Evolutionary conservation across 208 protist genomes (phyloP), one percentile per base, ranked within the genome.

Genomic region (Trypanosoma cruzi): DNA sequence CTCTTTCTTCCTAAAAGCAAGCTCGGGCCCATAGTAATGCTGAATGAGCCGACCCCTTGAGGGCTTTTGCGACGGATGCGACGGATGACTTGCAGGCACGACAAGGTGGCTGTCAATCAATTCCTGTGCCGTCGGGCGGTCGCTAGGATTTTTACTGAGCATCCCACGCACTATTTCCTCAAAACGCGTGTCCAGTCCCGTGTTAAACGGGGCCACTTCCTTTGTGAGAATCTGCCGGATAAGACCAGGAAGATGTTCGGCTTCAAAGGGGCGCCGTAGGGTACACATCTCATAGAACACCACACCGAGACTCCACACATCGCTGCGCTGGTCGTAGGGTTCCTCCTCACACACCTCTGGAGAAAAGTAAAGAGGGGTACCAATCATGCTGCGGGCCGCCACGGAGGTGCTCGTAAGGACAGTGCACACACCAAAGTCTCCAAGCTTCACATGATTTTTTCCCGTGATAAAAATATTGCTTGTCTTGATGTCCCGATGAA

Each of bases 261-360:
- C 87, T 13, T 92, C 84, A 64, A 96, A 96, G 20, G 90, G 90
- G 14, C 77, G 85, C 16, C 86, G 81, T 48, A 96, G 78, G 4
- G 90, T 91, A 73, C 90, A 96, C 94, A 99, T 98, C 70, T 99
- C 97, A 57, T 98, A 98, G 32, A 96, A 92, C 4, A 98, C 97
- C 13, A 99, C 93, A 56, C 96, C 97, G 20, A 97, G 84, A 54
- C 94, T 97, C 97, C 96, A 99, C 32, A 98, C 93, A 69, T 99
- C 97, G 60, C 95, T 96, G 52, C 82, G 82, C 68, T 89, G 85
- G 66, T 96, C 89, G 74, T 98, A 97, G 32, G 81, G 61, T 37
- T 86, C 80, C 34, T 92, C 86, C 61, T 90, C 90, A 64, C 97
- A 96, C 57, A 97, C 89, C 74, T 96, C 89, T 14, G 92, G 95